Base-by-base conservation (phyloP, 768 basidiomycete genomes). In the Tricholoma sp. region DNA sequence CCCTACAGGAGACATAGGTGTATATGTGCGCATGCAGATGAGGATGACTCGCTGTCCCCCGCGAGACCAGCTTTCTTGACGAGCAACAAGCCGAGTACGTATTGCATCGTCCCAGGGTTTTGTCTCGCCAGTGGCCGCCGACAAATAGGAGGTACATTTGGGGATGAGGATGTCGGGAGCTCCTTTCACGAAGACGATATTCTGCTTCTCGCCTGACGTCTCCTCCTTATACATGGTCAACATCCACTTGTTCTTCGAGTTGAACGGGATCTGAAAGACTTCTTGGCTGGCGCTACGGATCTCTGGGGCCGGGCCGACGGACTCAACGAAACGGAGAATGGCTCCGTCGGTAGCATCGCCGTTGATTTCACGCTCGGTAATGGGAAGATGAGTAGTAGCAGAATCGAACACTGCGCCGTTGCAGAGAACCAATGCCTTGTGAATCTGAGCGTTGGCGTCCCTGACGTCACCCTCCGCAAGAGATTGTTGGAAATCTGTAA, bases 211-310 rank as follows among this genome's bases (percentile, higher is more conserved):
- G 31, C 47, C 57, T 10, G 41, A 29, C 0, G 27, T 10, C 11
- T 5, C 43, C 9, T 49, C 21, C 11, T 62, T 64, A 18, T 74
- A 61, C 52, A 80, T 69, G 52, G 76, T 79, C 50, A 83, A 71
- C 78, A 83, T 83, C 76, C 76, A 84, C 64, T 84, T 85, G 61
- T 81, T 80, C 62, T 75, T 76, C 8, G 79, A 82, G 50, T 78
- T 77, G 67, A 77, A 77, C 0, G 73, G 76, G 24, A 77, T 71
- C 55, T 74, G 72, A 47, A 72, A 75, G 2, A 69, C 54, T 55
- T 69, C 66, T 46, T 51, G 58, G 32, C 68, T 68, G 0, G 60
- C 55, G 0, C 52, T 52, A 4, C 64, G 60, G 34, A 71, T 24
- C 2, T 63, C 50, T 31, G 68, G 22, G 41, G 74, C 63, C 14